phyloP scores from a whole-genome alignment of 176 grass and related monocot species.

The Juncus inflexus region DNA sequence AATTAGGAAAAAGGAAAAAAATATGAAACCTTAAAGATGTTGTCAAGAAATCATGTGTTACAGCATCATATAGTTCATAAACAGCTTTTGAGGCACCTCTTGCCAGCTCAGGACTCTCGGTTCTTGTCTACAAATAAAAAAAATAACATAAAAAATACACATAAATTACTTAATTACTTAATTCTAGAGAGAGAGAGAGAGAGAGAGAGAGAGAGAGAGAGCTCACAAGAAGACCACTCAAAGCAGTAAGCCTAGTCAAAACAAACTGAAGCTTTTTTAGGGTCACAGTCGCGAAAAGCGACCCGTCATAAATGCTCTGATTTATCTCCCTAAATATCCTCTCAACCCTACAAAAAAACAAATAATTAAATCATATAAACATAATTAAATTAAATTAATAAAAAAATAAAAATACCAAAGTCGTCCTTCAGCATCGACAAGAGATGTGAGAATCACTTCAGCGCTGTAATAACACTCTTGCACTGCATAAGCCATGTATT shows the following conservation, averaged over 20 bases:
- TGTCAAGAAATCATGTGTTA: slow-evolving; percentile 81
- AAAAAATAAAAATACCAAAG: slow-evolving; percentile 53
- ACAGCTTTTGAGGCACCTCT: slow-evolving; percentile 79
- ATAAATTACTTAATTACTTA: not conserved
- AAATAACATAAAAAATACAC: slow-evolving; percentile 10
- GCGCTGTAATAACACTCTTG: slow-evolving; percentile 80
- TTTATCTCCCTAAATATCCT: slow-evolving; percentile 66
- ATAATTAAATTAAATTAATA: slow-evolving; percentile 8
- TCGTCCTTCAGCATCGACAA: slow-evolving; percentile 87
- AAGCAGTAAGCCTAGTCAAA: slow-evolving; percentile 63
- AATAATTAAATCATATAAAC: slow-evolving; percentile 26
- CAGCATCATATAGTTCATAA: slow-evolving; percentile 67
- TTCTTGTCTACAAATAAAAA: slow-evolving; percentile 47
- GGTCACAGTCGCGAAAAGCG: slow-evolving; percentile 74
- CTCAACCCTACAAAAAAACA: slow-evolving; percentile 65
- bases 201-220: slow-evolving; percentile 8
- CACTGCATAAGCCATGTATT: slow-evolving; percentile 98
- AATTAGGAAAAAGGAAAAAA: slow-evolving; percentile 10
- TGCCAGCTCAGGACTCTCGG: slow-evolving; percentile 67
- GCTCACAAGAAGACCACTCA: slow-evolving; percentile 85
- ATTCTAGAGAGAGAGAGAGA: not conserved
- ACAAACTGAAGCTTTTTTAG: slow-evolving; percentile 83
- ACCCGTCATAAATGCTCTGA: slow-evolving; percentile 47
- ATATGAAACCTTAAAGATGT: slow-evolving; percentile 42
- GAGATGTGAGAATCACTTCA: slow-evolving; percentile 68